These are phyloP conservation scores for Dictyostelium capitatum DNA, from an alignment of 78 protist genomes.

Conservation along the genomic window DNA sequence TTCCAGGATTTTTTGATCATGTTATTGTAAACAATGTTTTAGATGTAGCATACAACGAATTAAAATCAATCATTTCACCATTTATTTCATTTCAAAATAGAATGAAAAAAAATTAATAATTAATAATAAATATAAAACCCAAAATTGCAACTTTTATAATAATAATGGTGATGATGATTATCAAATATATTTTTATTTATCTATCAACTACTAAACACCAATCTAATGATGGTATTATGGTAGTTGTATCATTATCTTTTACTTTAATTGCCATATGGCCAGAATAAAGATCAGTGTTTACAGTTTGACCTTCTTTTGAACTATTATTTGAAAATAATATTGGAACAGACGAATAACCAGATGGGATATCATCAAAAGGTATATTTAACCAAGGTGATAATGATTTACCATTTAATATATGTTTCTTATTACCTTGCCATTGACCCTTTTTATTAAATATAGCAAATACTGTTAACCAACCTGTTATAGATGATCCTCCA, in stretches of 20 bases:
- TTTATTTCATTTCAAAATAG: conserved; percentile 4
- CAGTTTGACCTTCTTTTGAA: neutral
- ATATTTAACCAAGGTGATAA: neutral
- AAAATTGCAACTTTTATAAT: no score
- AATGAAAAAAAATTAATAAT: no score
- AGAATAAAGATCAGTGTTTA: neutral
- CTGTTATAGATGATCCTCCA: conserved; percentile 48
- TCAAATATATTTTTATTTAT: neutral
- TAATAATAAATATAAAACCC: no score
- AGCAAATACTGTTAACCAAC: conserved; percentile 78
- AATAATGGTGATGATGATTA: no score
- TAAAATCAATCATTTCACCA: conserved; percentile 46
- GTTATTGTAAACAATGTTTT: conserved; percentile 88
- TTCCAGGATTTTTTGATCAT: conserved; percentile 76
- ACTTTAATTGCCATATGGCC: neutral
- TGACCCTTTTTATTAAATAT: conserved; percentile 39
- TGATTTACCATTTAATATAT: neutral
- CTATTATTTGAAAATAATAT: neutral
- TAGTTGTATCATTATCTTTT: neutral
- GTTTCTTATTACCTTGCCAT: neutral
- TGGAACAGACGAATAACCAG: neutral
- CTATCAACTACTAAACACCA: conserved; percentile 6
- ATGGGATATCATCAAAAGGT: neutral
- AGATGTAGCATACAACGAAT: conserved; percentile 85
- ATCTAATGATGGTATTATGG: neutral